Evolutionary conservation across 805 yeast species (phyloP).

Genomic region (Candida mattraensis): DNA sequence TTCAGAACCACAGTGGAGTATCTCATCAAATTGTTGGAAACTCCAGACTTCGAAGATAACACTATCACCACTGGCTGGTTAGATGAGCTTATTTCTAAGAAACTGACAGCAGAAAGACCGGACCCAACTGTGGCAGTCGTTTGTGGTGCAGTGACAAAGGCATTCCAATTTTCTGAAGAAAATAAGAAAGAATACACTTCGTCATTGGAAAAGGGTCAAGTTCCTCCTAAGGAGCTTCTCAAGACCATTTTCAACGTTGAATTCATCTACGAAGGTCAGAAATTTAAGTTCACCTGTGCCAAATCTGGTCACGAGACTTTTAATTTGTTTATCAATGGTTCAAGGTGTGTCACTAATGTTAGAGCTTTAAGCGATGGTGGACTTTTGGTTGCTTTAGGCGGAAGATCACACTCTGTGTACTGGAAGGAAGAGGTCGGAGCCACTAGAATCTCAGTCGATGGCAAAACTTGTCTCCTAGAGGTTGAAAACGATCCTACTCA

Average conservation of each 20-base stretch:
- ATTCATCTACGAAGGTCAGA: slow-evolving; percentile 90
- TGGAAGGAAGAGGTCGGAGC: slow-evolving; percentile 98
- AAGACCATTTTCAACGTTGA: slow-evolving; percentile 91
- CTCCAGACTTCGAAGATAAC: slow-evolving; percentile 94
- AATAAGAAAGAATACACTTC: slow-evolving; percentile 66
- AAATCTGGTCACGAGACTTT: slow-evolving; percentile 83
- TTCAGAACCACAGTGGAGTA: slow-evolving; percentile 98
- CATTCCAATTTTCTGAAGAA: slow-evolving; percentile 74
- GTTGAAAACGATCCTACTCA: slow-evolving; percentile 98
- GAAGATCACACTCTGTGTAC: slow-evolving; percentile 91
- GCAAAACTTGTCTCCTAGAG: slow-evolving; percentile 92
- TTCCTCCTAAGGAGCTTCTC: slow-evolving; percentile 76
- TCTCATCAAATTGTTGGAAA: slow-evolving; percentile 89
- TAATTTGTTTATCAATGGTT: slow-evolving; percentile 90
- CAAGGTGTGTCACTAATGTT: slow-evolving; percentile 84
- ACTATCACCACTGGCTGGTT: slow-evolving; percentile 99
- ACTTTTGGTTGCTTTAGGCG: slow-evolving; percentile 79
- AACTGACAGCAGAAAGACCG: slow-evolving; percentile 96
- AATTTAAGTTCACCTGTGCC: slow-evolving; percentile 94
- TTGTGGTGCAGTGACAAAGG: slow-evolving; percentile 98
- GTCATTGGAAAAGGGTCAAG: slow-evolving; percentile 94
- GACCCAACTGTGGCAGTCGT: slow-evolving; percentile 87
- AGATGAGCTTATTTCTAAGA: slow-evolving; percentile 91
- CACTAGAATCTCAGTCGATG: slow-evolving; percentile 90
- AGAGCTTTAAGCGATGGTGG: slow-evolving; percentile 95